Base-by-base conservation (phyloP, 78 protist genomes). In the Andalucia godoyi region DNA sequence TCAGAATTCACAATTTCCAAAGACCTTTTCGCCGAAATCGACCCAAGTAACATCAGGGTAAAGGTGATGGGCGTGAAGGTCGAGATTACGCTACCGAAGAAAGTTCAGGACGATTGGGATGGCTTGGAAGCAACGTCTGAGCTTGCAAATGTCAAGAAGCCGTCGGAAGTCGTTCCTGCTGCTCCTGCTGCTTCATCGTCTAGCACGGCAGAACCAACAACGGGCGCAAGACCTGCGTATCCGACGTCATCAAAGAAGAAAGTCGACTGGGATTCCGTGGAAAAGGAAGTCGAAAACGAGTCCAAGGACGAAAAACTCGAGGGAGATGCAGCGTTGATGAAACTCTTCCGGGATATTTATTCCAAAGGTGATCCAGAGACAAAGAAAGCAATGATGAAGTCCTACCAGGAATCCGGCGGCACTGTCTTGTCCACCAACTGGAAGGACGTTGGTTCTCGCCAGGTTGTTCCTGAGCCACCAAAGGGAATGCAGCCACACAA, bases 401-500 rank as follows among this genome's bases (percentile, higher is more conserved):
- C 92, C n/a, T 91, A 74, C 64, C 43, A 38, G 21, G 96, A 91
- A 54, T 54, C 80, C 50, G 84, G 79, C 51, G 96, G 96, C 34
- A 91, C 96, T 2, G 96, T 91, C 4, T 74, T 91, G 29, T 80
- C 89, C 12, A 91, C 96, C 29, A 88, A 91, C 66, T 91, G 96
- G 96, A 65, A 53, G 1, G 96, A 91, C 12, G 93, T 91, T 10
- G 87, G 90, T 9, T 1, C 47, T 38, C 74, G 75, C 60, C 53
- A 61, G 17, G 85, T 82, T 0, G 73, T 51, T 2, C 80, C 79
- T 37, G 21, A 66, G 13, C 69, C 92, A 13, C 92, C 92, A 36
- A 57, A 60, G 12, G 92, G 92, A 25, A 58, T 81, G 73, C 80
- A 84, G 32, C 45, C 45, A 40, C 40, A 62, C 39, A 1, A 1